These are phyloP conservation scores for Escovopsis sp. DNA, from an alignment of 2,329 filamentous ascomycete species.

Conservation along the genomic window DNA sequence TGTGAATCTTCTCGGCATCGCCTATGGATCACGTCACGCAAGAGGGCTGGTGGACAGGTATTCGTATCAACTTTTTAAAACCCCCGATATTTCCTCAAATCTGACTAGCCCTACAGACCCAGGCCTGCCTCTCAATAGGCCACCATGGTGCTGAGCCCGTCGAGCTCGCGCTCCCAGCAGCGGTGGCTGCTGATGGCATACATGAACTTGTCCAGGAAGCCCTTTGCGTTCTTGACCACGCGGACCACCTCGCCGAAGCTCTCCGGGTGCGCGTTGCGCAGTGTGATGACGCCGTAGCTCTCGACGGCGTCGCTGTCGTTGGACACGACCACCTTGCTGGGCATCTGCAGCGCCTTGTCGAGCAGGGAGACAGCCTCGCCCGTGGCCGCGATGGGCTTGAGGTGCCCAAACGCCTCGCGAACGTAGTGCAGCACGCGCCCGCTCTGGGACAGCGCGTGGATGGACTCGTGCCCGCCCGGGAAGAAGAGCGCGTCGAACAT, in stretches of 20 bases:
- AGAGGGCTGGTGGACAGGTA: neutral
- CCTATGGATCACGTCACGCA: neutral
- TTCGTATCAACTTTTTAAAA: neutral
- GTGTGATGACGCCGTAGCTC: conserved; percentile 66
- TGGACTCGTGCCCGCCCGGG: conserved; percentile 52
- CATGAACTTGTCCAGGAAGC: conserved; percentile 58
- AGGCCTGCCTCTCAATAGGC: conserved; percentile 39
- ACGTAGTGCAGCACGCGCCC: conserved; percentile 66
- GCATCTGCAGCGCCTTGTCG: conserved; percentile 28
- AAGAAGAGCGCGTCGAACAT: conserved; percentile 72
- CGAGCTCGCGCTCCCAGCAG: conserved; percentile 59
- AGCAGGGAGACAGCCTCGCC: conserved; percentile 58
- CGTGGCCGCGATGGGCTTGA: conserved; percentile 64
- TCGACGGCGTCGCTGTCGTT: conserved; percentile 36
- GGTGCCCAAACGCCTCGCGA: conserved; percentile 66
- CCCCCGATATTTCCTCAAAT: neutral
- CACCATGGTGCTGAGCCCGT: conserved; percentile 51
- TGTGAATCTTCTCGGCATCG: too few species aligned
- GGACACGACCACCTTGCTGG: conserved; percentile 25
- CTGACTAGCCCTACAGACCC: neutral
- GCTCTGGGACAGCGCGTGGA: conserved; percentile 49
- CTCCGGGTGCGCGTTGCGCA: conserved; percentile 35
- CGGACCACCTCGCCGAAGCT: conserved; percentile 46
- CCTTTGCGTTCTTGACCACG: conserved; percentile 51
- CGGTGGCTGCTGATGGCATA: conserved; percentile 56